These are phyloP conservation scores for Kappamyces sp. DNA, from an alignment of 192 early-diverging fungal species.

Conservation along the genomic window DNA sequence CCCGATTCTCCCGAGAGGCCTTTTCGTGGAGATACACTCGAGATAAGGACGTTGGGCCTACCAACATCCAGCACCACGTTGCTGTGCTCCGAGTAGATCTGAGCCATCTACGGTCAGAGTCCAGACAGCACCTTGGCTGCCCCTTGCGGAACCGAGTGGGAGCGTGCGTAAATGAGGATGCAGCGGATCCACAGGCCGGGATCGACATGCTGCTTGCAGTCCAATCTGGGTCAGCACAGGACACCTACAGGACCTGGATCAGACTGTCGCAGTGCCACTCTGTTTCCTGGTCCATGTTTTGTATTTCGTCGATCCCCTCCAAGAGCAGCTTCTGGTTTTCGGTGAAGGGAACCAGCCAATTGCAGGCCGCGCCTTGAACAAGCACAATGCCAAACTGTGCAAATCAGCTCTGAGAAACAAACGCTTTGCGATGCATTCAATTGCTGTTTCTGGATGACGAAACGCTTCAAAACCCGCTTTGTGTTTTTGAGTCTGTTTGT, in stretches of 20 bases:
- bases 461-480: constrained; percentile 23
- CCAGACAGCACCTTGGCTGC: background rate
- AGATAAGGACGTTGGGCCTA: background rate
- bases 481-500: constrained; percentile 13
- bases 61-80: constrained; percentile 10
- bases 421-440: background rate
- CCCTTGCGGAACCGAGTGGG: constrained; percentile 5
- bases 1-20: constrained; percentile 11
- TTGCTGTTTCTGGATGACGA: constrained; percentile 15
- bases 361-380: constrained; percentile 13
- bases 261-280: constrained; percentile 11
- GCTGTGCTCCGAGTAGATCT: background rate
- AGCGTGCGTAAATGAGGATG: constrained; percentile 24
- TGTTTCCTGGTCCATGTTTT: background rate
- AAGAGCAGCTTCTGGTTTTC: constrained; percentile 3
- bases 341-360: constrained; percentile 4
- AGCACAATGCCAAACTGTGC: constrained; percentile 26
- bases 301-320: constrained; percentile 14
- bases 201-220: background rate
- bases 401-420: background rate
- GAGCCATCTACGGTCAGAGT: constrained; percentile 4
- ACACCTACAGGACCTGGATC: constrained; percentile 13
- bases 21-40: constrained; percentile 18
- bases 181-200: constrained; percentile 3
- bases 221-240: background rate